A percentile compares a stretch with the other conserved stretches of the same genome.
phyloP scores from a whole-genome alignment of 768 basidiomycete genomes.

The Floccularia luteovirens region DNA sequence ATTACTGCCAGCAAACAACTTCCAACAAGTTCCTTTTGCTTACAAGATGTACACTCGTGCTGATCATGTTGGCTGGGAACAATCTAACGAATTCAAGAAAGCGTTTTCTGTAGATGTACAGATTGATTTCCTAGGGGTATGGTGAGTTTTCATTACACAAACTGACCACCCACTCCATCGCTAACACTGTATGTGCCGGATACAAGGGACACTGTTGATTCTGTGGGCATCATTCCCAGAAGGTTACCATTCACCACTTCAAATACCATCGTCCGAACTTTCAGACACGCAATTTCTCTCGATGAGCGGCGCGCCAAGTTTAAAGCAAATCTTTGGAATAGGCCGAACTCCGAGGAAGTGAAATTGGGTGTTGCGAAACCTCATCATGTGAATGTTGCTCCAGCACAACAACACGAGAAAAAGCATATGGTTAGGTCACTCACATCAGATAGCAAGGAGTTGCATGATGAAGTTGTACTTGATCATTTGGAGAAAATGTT shows the following conservation, averaged over 20 bases:
- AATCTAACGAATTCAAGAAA: conserved; percentile 47
- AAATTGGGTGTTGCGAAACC: conserved; percentile 13
- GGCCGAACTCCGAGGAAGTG: conserved; percentile 19
- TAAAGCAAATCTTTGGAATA: conserved; percentile 44
- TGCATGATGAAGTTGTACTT: conserved; percentile 17
- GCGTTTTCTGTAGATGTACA: conserved; percentile 45
- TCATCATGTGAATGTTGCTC: neutral
- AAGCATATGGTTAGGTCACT: neutral
- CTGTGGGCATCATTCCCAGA: conserved; percentile 47
- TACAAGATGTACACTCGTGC: conserved; percentile 53
- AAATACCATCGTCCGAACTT: conserved; percentile 46
- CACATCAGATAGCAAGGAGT: conserved; percentile 5
- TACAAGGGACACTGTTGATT: conserved; percentile 59
- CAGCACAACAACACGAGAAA: neutral
- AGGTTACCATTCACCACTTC: conserved; percentile 52
- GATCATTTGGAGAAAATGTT: conserved; percentile 24
- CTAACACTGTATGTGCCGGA: neutral
- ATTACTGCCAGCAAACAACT: conserved; percentile 35
- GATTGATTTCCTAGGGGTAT: conserved; percentile 55
- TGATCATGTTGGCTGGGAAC: conserved; percentile 38
- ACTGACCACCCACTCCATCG: neutral
- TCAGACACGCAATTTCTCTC: conserved; percentile 60
- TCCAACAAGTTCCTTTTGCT: conserved; percentile 55
- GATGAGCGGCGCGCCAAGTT: conserved; percentile 58
- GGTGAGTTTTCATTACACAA: conserved; percentile 22